A percentile compares a stretch with the other conserved stretches of the same genome.
These are phyloP conservation scores for Alternaria dauci DNA, from an alignment of 2,329 filamentous ascomycete genomes.

Conservation along the genomic window DNA sequence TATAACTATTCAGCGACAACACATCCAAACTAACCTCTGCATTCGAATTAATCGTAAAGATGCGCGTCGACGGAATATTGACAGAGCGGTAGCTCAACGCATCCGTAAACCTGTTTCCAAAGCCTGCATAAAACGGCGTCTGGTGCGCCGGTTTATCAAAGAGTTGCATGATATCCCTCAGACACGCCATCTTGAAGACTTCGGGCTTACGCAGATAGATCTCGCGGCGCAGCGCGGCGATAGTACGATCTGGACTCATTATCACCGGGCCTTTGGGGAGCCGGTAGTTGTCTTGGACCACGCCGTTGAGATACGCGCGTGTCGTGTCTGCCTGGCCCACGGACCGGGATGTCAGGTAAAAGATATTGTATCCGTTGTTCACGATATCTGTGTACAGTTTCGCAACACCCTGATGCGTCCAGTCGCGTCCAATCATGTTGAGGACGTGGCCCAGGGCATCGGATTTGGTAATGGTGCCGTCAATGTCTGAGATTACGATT, in stretches of 20 bases:
- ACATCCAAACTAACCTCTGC: constrained; percentile 93
- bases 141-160: constrained; percentile 70
- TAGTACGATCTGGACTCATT: constrained; percentile 91
- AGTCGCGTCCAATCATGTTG: constrained; percentile 96
- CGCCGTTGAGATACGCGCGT: constrained; percentile 85
- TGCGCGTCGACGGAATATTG: constrained; percentile 90
- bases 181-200: constrained; percentile 99
- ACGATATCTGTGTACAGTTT: constrained; percentile 97
- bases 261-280: constrained; percentile 93
- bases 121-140: constrained; percentile 94
- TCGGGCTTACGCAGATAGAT: constrained; percentile 96
- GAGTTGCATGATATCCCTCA: constrained; percentile 90
- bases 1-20: constrained; percentile 89
- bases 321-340: constrained; percentile 94
- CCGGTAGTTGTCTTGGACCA: constrained; percentile 85
- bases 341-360: constrained; percentile 94
- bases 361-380: constrained; percentile 96
- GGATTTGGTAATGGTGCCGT: constrained; percentile 98
- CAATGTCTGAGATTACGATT: constrained; percentile 97
- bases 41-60: constrained; percentile 99
- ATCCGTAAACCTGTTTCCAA: constrained; percentile 95
- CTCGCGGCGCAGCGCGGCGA: constrained; percentile 89
- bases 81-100: constrained; percentile 95
- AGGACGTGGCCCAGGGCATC: constrained; percentile 93
- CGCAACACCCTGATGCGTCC: constrained; percentile 95